Evolutionary conservation across 495 filamentous ascomycete species (phyloP).

Genomic region (Neurospora sp.): DNA sequence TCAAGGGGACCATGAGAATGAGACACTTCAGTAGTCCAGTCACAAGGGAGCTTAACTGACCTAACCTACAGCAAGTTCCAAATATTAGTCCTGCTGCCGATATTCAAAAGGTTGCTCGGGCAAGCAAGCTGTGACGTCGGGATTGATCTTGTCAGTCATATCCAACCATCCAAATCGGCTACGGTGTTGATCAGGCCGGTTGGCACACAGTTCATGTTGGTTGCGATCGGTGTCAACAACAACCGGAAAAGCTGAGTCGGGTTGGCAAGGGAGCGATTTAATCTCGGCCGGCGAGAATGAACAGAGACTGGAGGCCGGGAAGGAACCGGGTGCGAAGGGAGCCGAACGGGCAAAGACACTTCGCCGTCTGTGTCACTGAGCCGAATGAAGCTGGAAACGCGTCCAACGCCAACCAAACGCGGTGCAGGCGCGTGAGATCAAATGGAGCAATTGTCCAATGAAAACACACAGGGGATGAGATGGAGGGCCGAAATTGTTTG

Average conservation of each 20-base stretch:
- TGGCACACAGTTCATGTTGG: background rate
- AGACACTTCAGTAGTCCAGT: background rate
- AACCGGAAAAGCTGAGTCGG: background rate
- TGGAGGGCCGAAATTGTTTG: conserved; percentile 1
- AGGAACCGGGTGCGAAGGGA: background rate
- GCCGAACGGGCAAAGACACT: background rate
- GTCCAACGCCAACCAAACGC: conserved; percentile 14
- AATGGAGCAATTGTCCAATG: conserved; percentile 13
- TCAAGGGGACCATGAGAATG: background rate
- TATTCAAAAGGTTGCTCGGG: conserved; percentile 6
- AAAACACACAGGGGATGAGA: background rate
- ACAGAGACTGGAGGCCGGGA: background rate
- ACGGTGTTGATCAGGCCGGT: conserved; percentile 1
- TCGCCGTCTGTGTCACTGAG: conserved; percentile 1
- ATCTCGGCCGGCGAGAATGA: background rate
- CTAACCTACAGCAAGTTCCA: background rate
- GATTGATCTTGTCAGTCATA: background rate
- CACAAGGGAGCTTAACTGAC: background rate
- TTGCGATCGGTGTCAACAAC: background rate
- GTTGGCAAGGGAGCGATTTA: background rate
- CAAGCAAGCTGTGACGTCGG: background rate
- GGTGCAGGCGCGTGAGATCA: conserved; percentile 12
- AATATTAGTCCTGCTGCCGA: background rate
- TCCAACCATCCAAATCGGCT: background rate
- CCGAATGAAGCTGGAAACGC: conserved; percentile 8